Evolutionary conservation across 345 rosid genomes (phyloP).

Genomic region (Capsella bursapastoris): DNA sequence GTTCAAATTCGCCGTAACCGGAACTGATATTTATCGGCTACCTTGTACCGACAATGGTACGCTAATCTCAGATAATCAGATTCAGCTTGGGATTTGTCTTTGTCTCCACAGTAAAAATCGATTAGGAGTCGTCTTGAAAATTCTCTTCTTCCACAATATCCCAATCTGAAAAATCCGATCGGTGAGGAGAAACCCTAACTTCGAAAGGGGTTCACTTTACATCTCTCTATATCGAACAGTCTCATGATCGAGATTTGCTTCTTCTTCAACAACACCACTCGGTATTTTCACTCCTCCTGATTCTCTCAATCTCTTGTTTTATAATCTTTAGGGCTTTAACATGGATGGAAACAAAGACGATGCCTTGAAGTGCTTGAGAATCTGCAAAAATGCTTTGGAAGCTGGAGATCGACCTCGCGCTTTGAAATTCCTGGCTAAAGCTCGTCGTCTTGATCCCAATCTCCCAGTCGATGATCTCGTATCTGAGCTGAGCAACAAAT

Average conservation of each 20-base stretch:
- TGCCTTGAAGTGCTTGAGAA: conserved; percentile 80
- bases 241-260: conserved; percentile 32
- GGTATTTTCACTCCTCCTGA: conserved; percentile 15
- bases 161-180: conserved; percentile 34
- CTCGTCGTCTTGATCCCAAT: conserved; percentile 90
- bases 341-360: conserved; percentile 99
- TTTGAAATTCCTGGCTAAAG: conserved; percentile 75
- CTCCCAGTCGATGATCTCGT: conserved; percentile 67
- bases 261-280: neutral
- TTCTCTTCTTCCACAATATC: conserved; percentile 1
- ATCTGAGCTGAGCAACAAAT: conserved; percentile 49
- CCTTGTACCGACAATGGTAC: conserved; percentile 24
- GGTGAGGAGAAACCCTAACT: conserved; percentile 42
- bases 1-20: neutral
- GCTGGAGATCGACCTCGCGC: conserved; percentile 85
- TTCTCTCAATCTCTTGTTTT: conserved; percentile 32
- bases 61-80: conserved; percentile 14
- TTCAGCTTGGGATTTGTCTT: neutral
- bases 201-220: neutral
- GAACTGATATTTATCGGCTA: neutral
- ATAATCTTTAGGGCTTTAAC: conserved; percentile 10
- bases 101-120: neutral
- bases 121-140: conserved; percentile 8
- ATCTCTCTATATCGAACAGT: neutral
- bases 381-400: conserved; percentile 74